Evolutionary conservation across 2,329 filamentous ascomycete genomes (phyloP), one percentile per base, ranked within the genome.

Genomic region (Exserohilum turcica): DNA sequence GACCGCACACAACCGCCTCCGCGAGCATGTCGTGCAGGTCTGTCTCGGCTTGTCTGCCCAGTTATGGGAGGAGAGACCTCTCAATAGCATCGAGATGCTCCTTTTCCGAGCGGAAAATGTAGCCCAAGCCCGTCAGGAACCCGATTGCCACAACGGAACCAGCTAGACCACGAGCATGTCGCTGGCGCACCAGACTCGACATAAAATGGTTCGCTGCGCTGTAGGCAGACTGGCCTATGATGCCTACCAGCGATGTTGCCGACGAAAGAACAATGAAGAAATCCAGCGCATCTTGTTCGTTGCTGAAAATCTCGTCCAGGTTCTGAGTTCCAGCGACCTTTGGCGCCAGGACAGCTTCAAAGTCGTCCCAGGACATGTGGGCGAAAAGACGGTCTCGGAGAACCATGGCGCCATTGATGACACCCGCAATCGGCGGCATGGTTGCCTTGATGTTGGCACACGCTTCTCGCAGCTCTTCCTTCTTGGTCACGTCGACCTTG

Each of bases 61-160:
- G 15, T 21, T 3, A 9, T 38, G 15, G 35, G 10, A 10, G 15
- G 19, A 19, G 16, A 38, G 10, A 33, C 10, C 6, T 33, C 35
- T 19, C 3, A 19, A 21, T 38, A 3, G 7, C 10, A 38, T n/a
- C 12, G 15, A n/a, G 9, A 16, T 38, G 15, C 15, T 21, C 15
- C 15, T 5, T 9, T 38, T 38, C 7, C 9, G 16, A 19, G 15
- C 35, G 35, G 16, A 19, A 28, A 28, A 79, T 64, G 53, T 78
- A 79, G 0, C 81, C 81, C 1, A 76, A 57, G 5, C 77, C 80
- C 0, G 74, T 49, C 0, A 82, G 61, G 5, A 61, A 47, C 1
- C 76, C 74, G 3, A 80, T 19, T 5, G 53, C 39, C 4, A 67
- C 44, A 2, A 69, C 66, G 1, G 74, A 76, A 1, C 57, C 79